Evolutionary conservation across 75 land plant species (phyloP), one percentile per base, ranked within the genome.

Genomic region (Ceratopteris richardii): DNA sequence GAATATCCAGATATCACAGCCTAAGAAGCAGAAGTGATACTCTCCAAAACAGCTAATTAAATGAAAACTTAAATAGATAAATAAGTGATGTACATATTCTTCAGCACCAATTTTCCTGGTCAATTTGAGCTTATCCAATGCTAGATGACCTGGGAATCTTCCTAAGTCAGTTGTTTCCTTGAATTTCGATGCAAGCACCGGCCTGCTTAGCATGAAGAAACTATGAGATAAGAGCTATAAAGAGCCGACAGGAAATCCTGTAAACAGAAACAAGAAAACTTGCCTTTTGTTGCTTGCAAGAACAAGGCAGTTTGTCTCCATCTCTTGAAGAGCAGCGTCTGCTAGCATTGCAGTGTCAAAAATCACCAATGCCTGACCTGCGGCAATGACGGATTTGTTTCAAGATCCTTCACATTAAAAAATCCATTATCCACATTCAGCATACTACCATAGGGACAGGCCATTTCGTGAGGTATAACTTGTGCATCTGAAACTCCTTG

Each of bases 361-460:
- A 18, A 46, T 46, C 17, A 17, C 50, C 50, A 46, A 21, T 4
- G 50, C 50, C 17, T 46, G 50, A 21, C 50, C 50, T 46, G 50
- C 3, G 9, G 37, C 3, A 33, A 33, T 33, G 9, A 33, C 37
- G 9, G 7, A 33, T 33, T 9, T 33, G 37, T 33, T 33, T 33
- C 7, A n/a, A n/a, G n/a, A n/a, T n/a, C n/a, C n/a, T n/a, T n/a
- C n/a, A n/a, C n/a, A n/a, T n/a, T n/a, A n/a, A n/a, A n/a, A 33
- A 9, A 33, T 33, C 37, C 9, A 9, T 33, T 33, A 4, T 33
- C n/a, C n/a, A n/a, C n/a, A n/a, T 33, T 3, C 37, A 33, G 37
- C 18, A 46, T 17, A 46, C 17, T 46, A 46, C 50, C 50, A 46
- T 46, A 46, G 3, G 50, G 50, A 46, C 18, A 46, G 2, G 3